Conservation (phyloP, 345 rosid genomes). For the Firmiana major region DNA sequence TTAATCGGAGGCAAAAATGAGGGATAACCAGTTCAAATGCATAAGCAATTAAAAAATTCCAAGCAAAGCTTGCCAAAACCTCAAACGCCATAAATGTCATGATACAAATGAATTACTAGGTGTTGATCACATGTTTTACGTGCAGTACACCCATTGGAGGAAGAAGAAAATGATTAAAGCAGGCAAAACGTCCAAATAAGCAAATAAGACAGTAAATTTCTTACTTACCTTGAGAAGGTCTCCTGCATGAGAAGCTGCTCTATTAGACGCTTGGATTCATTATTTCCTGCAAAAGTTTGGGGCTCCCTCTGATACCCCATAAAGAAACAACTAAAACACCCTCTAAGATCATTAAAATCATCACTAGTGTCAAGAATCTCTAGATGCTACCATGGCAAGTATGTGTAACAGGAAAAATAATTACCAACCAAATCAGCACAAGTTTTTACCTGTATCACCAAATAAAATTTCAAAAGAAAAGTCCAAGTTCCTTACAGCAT, state of each 20-base stretch:
- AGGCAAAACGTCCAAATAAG: constrained; percentile 1
- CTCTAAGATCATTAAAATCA: background rate
- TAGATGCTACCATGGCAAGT: background rate
- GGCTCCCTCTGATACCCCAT: constrained; percentile 25
- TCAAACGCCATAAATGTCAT: background rate
- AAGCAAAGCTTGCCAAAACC: background rate
- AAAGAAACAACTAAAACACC: constrained; percentile 2
- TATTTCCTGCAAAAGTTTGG: constrained; percentile 27
- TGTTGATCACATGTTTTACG: background rate
- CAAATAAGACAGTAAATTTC: constrained; percentile 3
- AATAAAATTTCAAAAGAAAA: background rate
- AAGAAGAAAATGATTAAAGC: background rate
- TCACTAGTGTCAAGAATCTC: background rate
- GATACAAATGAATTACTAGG: background rate
- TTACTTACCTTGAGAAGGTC: constrained; percentile 72
- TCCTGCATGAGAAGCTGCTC: constrained; percentile 74
- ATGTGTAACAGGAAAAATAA: background rate
- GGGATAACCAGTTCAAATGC: background rate
- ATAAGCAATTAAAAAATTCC: background rate
- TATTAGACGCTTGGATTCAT: constrained; percentile 56
- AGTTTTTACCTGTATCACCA: background rate
- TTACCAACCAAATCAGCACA: background rate
- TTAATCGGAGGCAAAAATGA: background rate
- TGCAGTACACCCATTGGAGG: background rate
- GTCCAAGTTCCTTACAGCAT: background rate